phyloP scores from a whole-genome alignment of 495 filamentous ascomycete genomes.

The Aspergillus sclerotiicarbonarius region DNA sequence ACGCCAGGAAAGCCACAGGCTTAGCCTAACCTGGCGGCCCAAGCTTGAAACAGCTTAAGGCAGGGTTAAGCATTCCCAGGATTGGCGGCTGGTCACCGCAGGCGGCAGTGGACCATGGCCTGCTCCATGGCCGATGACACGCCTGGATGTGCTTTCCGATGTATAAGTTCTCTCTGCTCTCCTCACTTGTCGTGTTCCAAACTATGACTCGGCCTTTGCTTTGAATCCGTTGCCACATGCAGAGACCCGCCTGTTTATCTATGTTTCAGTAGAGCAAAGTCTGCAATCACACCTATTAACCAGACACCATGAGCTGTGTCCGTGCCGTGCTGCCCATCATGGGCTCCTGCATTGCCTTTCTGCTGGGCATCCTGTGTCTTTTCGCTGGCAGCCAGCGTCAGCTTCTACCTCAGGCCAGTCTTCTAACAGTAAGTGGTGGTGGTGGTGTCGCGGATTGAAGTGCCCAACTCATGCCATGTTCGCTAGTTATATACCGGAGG shows the following conservation, averaged over 20 bases:
- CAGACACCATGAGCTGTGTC: not conserved
- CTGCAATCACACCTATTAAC: no score
- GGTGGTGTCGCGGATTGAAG: not conserved
- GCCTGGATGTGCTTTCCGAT: no score
- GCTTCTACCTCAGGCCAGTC: constrained; percentile 9
- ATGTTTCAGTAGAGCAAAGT: no score
- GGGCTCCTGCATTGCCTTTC: constrained; percentile 9
- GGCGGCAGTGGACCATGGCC: not conserved
- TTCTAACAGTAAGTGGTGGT: constrained; percentile 6
- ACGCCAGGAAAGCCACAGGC: not conserved
- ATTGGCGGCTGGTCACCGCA: not conserved
- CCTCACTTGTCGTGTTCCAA: no score
- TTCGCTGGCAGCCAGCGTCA: constrained; percentile 14
- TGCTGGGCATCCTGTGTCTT: constrained; percentile 13
- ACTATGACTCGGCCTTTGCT: no score
- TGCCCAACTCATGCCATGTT: not conserved
- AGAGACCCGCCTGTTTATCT: no score
- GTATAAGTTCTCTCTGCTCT: no score
- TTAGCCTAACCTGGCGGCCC: not conserved
- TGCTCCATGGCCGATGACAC: no score
- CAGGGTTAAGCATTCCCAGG: not conserved
- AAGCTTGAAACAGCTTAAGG: not conserved
- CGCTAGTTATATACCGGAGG: not conserved
- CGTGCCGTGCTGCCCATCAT: not conserved
- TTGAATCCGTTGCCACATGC: no score